These are phyloP conservation scores for Chrysanthemum makinoi DNA, from an alignment of 129 eudicot species.

Conservation along the genomic window DNA sequence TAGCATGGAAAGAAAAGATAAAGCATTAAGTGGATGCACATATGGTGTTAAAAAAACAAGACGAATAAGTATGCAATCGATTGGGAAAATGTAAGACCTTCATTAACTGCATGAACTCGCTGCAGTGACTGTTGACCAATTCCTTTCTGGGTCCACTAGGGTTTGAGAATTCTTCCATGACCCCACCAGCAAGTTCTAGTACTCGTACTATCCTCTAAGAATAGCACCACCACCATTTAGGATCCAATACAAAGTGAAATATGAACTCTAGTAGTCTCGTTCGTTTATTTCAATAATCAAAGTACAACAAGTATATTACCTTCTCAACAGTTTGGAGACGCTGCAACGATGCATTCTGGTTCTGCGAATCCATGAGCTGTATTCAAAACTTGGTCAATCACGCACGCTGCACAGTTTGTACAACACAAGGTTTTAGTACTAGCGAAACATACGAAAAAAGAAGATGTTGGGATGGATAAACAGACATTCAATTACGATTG, in stretches of 20 bases:
- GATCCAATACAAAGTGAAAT: neutral
- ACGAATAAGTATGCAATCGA: no score
- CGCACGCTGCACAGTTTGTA: neutral
- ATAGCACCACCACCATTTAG: constrained; percentile 3
- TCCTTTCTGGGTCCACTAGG: constrained; percentile 89
- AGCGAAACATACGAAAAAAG: no score
- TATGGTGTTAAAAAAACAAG: neutral
- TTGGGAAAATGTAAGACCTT: constrained; percentile 37
- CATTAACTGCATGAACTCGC: constrained; percentile 83
- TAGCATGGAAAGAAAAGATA: neutral
- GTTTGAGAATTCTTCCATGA: constrained; percentile 85
- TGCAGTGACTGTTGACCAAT: constrained; percentile 65
- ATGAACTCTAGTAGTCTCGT: neutral
- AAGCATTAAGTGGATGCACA: neutral
- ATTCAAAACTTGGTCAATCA: neutral
- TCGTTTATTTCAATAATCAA: neutral
- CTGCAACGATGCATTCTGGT: constrained; percentile 77
- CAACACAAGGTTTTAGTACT: neutral
- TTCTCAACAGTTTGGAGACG: constrained; percentile 87
- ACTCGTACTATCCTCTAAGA: constrained; percentile 74
- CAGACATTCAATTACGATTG: no score
- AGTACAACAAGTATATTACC: constrained; percentile 30
- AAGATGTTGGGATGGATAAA: no score
- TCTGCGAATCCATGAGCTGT: constrained; percentile 68
- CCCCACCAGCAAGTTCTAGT: constrained; percentile 85